phyloP scores from a whole-genome alignment of 305 asterid species.

The Galium porrigens region DNA sequence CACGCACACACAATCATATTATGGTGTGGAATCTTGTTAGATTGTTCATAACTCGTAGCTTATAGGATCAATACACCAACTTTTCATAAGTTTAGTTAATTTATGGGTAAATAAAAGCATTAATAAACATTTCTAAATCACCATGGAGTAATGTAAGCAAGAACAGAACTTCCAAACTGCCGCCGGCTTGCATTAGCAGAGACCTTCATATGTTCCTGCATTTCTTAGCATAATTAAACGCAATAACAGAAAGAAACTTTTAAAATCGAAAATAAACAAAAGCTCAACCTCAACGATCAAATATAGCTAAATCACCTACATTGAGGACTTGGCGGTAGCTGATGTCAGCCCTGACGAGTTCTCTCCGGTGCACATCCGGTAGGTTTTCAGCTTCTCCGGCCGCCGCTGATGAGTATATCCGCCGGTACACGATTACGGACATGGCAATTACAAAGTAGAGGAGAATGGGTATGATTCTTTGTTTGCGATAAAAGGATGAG shows the following conservation, averaged over 20 bases:
- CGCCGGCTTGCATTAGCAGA: slow-evolving; percentile 43
- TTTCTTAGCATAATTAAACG: slow-evolving; percentile 23
- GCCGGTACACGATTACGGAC: slow-evolving; percentile 31
- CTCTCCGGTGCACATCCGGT: slow-evolving; percentile 35
- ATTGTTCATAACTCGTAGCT: background rate
- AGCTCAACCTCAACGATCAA: background rate
- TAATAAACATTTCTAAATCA: background rate
- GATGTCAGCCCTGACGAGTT: slow-evolving; percentile 38
- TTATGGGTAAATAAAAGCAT: too few species aligned
- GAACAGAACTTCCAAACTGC: slow-evolving; percentile 58
- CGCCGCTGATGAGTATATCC: slow-evolving; percentile 17
- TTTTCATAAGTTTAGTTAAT: too few species aligned
- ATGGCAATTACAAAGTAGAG: slow-evolving; percentile 30
- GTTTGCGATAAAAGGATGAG: slow-evolving; percentile 21
- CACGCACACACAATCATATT: too few species aligned
- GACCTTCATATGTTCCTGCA: slow-evolving; percentile 59
- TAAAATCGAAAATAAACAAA: background rate
- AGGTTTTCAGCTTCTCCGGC: slow-evolving; percentile 15
- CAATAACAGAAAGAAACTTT: slow-evolving; percentile 1
- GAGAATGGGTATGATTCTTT: slow-evolving; percentile 14
- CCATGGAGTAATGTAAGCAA: slow-evolving; percentile 97
- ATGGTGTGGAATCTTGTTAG: too few species aligned
- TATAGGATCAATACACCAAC: too few species aligned
- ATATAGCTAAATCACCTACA: slow-evolving; percentile 27
- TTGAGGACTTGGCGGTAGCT: slow-evolving; percentile 46